These are phyloP conservation scores for Penicillium sp. DNA, from an alignment of 2,329 filamentous ascomycete genomes.

Conservation along the genomic window DNA sequence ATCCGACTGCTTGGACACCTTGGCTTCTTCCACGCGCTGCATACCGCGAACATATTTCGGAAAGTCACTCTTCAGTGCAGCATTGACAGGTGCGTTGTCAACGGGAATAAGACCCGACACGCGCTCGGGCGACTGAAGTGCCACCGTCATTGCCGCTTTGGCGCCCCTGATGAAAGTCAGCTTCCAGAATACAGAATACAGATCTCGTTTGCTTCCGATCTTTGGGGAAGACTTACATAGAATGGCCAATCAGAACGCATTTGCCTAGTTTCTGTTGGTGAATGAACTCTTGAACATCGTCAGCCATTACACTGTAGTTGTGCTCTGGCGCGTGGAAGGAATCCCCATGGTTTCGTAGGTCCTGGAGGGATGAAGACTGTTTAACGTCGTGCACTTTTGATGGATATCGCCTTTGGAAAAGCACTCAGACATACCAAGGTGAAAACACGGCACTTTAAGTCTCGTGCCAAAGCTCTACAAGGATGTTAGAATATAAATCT, in stretches of 20 bases:
- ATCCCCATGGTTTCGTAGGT: constrained; percentile 90
- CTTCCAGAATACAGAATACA: not conserved
- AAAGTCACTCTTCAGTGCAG: constrained; percentile 72
- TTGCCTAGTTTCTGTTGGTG: constrained; percentile 67
- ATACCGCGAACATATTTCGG: constrained; percentile 80
- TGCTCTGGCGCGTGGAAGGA: constrained; percentile 76
- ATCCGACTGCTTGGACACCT: constrained; percentile 69
- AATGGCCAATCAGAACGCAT: constrained; percentile 84
- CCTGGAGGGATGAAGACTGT: constrained; percentile 51
- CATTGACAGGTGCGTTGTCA: constrained; percentile 89
- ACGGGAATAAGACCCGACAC: constrained; percentile 76
- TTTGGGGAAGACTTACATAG: constrained; percentile 64
- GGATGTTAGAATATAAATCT: not conserved
- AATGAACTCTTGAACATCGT: constrained; percentile 81
- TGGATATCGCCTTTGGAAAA: not conserved
- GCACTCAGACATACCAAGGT: constrained; percentile 62
- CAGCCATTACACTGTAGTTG: constrained; percentile 79
- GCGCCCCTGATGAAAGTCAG: constrained; percentile 65
- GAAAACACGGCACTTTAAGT: constrained; percentile 78
- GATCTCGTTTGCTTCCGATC: not conserved
- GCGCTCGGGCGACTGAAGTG: constrained; percentile 67
- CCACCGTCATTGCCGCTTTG: constrained; percentile 87
- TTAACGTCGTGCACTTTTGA: not conserved
- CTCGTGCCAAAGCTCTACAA: constrained; percentile 69
- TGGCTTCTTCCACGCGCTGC: constrained; percentile 72